Conservation (phyloP, 2,329 filamentous ascomycete species). For the Nemania serpens region DNA sequence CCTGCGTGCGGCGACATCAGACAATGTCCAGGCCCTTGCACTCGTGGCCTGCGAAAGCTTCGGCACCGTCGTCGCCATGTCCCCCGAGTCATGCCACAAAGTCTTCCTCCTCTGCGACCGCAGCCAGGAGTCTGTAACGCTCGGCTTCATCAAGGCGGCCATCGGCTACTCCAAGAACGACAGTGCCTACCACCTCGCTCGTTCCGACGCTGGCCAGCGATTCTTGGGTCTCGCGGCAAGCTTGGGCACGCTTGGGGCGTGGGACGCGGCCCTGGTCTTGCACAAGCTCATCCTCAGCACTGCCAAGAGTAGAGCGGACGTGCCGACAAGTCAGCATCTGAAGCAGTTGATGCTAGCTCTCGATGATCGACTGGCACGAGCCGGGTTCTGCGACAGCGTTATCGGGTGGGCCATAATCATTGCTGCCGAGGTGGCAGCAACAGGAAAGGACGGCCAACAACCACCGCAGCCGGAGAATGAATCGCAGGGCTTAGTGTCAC, state of each 20-base stretch:
- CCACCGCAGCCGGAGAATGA: too few species aligned
- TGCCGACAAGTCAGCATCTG: neutral
- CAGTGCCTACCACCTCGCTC: neutral
- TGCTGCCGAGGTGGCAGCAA: too few species aligned
- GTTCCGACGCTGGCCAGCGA: neutral
- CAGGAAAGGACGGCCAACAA: too few species aligned
- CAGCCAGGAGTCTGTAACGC: neutral
- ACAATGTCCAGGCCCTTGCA: neutral
- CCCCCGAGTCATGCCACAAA: neutral
- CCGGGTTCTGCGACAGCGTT: neutral
- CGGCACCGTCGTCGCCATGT: neutral
- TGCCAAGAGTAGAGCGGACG: neutral
- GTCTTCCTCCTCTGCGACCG: neutral
- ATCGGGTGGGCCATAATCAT: neutral
- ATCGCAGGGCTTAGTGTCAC: neutral
- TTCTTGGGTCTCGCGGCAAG: neutral
- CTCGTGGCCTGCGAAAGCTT: neutral
- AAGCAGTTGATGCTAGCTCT: neutral
- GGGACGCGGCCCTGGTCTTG: neutral
- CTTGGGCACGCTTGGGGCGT: neutral
- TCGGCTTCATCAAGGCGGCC: neutral
- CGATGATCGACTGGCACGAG: neutral
- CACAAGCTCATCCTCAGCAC: neutral
- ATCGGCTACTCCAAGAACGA: neutral
- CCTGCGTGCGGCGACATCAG: neutral